Percentiles rank a stretch among this genome's conserved stretches.
phyloP scores from a whole-genome alignment of 2,329 filamentous ascomycete genomes.

The Scytalidium sp. region DNA sequence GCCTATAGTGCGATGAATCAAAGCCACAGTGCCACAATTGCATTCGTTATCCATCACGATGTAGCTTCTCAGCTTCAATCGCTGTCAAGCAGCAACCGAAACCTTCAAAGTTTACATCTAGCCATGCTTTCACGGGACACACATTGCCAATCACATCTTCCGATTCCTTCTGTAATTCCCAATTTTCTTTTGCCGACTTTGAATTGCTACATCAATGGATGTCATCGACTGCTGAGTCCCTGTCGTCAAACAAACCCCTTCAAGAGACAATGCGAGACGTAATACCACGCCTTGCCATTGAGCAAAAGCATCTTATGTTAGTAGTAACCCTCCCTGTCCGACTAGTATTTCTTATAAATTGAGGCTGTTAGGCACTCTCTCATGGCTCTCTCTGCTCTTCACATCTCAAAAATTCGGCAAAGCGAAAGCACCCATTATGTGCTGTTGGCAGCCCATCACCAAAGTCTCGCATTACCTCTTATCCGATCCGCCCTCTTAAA shows the following conservation, averaged over 20 bases:
- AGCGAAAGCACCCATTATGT: neutral
- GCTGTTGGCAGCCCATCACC: constrained; percentile 28
- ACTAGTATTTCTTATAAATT: neutral
- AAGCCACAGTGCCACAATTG: neutral
- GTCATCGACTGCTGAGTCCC: neutral
- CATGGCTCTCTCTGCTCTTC: neutral
- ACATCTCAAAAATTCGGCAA: neutral
- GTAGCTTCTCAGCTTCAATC: neutral
- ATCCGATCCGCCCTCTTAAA: constrained; percentile 31
- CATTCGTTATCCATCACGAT: neutral
- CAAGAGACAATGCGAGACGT: neutral
- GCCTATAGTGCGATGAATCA: neutral
- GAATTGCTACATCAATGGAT: neutral
- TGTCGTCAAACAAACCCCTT: neutral
- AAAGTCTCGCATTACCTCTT: constrained; percentile 20
- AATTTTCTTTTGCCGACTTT: neutral
- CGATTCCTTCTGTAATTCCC: neutral
- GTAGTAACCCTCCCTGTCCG: neutral
- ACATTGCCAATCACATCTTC: no score
- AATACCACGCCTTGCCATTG: neutral
- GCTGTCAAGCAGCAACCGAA: neutral
- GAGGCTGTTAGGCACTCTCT: neutral
- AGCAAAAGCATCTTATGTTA: neutral
- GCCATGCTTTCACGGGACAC: no score
- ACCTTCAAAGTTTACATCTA: neutral